phyloP scores from a whole-genome alignment of 2,329 filamentous ascomycete genomes.

The Penicillium digitatum region DNA sequence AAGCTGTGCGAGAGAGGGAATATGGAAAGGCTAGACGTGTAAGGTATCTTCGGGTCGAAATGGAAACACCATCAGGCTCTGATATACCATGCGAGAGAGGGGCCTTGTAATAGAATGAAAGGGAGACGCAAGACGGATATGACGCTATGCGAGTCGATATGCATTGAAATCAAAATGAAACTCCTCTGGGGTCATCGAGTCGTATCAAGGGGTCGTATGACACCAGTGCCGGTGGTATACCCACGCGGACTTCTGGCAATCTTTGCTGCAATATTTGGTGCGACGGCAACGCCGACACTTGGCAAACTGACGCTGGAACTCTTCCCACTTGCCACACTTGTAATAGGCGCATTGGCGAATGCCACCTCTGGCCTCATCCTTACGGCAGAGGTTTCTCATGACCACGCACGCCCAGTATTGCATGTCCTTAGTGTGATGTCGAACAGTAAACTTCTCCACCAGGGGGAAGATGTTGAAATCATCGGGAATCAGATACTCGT shows the following conservation, averaged over 20 bases:
- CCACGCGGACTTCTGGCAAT: conserved; percentile 99
- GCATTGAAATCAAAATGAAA: conserved; percentile 32
- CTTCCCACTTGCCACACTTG: conserved; percentile 97
- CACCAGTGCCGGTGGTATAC: conserved; percentile 98
- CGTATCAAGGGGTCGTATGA: conserved; percentile 43
- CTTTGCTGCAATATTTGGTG: conserved; percentile 99
- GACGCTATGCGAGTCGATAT: conserved; percentile 39
- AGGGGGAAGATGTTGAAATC: conserved; percentile 98
- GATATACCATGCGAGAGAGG: conserved; percentile 37
- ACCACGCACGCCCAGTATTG: conserved; percentile 99
- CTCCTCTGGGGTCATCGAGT: conserved; percentile 26
- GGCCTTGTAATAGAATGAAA: conserved; percentile 27
- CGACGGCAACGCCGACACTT: conserved; percentile 94
- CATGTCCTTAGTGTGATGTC: conserved; percentile 95
- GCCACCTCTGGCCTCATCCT: conserved; percentile 89
- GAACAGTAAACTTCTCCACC: conserved; percentile 96
- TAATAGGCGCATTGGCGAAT: conserved; percentile 98
- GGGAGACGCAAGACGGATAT: conserved; percentile 26
- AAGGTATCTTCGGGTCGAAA: conserved; percentile 39
- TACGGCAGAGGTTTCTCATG: conserved; percentile 97
- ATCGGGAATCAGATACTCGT: conserved; percentile 87
- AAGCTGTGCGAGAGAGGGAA: conserved; percentile 11
- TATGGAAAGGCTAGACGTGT: conserved; percentile 24
- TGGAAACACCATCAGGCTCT: conserved; percentile 37
- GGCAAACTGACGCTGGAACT: conserved; percentile 92